A percentile compares a stretch with the other conserved stretches of the same genome.
Conservation (phyloP, 345 rosid genomes). For the Murraya paniculata region DNA sequence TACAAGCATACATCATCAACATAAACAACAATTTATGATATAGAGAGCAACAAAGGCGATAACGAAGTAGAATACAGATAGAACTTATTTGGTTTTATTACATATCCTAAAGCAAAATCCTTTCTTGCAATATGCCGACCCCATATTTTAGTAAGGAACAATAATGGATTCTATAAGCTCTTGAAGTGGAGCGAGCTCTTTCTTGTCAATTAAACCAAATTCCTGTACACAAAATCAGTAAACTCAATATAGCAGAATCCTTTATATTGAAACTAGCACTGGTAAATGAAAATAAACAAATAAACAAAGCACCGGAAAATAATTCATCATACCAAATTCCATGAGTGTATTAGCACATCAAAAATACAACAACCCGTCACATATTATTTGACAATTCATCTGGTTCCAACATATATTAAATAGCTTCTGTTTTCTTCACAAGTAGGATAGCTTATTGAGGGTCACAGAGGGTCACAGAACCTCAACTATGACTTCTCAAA, state of each 20-base stretch:
- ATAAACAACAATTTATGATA: background rate
- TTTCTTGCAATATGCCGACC: background rate
- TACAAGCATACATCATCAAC: background rate
- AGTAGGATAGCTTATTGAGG: no score
- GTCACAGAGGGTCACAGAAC: no score
- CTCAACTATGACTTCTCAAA: background rate
- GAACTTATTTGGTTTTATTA: constrained; percentile 1
- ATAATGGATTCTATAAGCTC: constrained; percentile 91
- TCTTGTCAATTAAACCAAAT: constrained; percentile 92
- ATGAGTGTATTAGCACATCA: background rate
- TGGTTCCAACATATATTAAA: background rate
- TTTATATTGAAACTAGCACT: background rate
- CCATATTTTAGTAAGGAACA: constrained; percentile 56
- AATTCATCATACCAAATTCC: background rate
- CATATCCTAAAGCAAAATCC: background rate
- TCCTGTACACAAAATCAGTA: constrained; percentile 50
- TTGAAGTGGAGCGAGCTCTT: constrained; percentile 96
- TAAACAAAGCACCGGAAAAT: no score
- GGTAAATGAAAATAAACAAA: no score
- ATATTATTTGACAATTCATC: background rate
- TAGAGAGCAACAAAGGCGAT: background rate
- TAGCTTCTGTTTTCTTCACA: background rate
- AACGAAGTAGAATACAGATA: background rate
- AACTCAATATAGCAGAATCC: background rate
- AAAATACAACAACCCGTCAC: background rate